These are phyloP conservation scores for Berberis vulgaris DNA, from an alignment of 164 flowering plant genomes.

Conservation along the genomic window DNA sequence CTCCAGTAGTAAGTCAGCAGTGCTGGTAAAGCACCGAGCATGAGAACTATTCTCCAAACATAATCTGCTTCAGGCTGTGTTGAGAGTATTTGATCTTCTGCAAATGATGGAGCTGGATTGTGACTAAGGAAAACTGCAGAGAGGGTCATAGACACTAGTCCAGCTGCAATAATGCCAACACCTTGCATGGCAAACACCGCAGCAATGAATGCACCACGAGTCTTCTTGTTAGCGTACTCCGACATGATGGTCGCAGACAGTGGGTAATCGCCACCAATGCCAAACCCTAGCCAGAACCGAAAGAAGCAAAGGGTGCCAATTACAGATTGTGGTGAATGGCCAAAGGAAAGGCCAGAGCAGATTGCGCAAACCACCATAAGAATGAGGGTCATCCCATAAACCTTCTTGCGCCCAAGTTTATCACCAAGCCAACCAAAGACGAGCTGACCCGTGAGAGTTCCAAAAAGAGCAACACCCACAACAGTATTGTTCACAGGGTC, in stretches of 20 bases:
- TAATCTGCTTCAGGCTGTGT: slow-evolving; percentile 35
- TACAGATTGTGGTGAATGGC: slow-evolving; percentile 22
- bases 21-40: slow-evolving; percentile 49
- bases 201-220: slow-evolving; percentile 45
- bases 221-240: slow-evolving; percentile 40
- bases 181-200: slow-evolving; percentile 63
- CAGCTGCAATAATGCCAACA: slow-evolving; percentile 47
- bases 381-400: slow-evolving; percentile 45
- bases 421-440: slow-evolving; percentile 53
- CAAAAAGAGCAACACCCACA: slow-evolving; percentile 40
- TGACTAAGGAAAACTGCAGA: slow-evolving; percentile 22
- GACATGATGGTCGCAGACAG: slow-evolving; percentile 56
- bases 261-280: slow-evolving; percentile 46
- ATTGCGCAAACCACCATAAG: slow-evolving; percentile 49
- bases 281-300: slow-evolving; percentile 59
- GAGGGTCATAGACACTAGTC: slow-evolving; percentile 36
- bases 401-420: slow-evolving; percentile 48
- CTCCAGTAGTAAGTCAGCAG: slow-evolving; percentile 39
- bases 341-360: slow-evolving; percentile 47
- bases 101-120: slow-evolving; percentile 10
- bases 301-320: slow-evolving; percentile 47
- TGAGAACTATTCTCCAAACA: slow-evolving; percentile 39
- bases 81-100: slow-evolving; percentile 7
- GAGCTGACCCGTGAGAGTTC: slow-evolving; percentile 46
- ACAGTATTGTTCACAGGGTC: slow-evolving; percentile 24